Evolutionary conservation across 495 filamentous ascomycete species (phyloP), one percentile per base, ranked within the genome.

Genomic region (Recurvomyces mirabilis): DNA sequence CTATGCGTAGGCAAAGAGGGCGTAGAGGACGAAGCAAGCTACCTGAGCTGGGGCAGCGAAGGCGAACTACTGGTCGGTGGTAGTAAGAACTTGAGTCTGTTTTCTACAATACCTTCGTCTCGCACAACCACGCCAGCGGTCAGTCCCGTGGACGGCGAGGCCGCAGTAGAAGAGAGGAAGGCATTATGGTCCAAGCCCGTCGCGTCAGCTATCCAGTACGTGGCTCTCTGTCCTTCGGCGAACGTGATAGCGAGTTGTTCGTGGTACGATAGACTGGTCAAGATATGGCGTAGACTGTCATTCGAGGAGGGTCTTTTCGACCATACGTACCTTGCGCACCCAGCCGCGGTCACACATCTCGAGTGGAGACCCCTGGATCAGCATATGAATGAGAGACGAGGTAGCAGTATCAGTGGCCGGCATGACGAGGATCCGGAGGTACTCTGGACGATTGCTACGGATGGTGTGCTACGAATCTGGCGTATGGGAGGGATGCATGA

Each of bases 261-360:
- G 24, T 65, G 66, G 35, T 77, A 84, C 58, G 91, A 96, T 57
- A 73, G 81, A 30, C 67, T 96, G 17, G 77, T 89, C 37, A 99
- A 96, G 64, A 72, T 96, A 57, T 99, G 91, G 91, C 75, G 86
- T 48, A 71, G 89, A 49, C 65, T 93, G 15, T 82, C 81, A n/a
- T 94, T 85, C 60, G 85, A 84, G 47, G 83, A 89, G 53, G 82
- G 83, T 18, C 75, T 83, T 23, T 94, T 95, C 60, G 91, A 96
- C 54, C 84, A 87, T 55, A 75, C 78, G 4, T 99, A 99, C 62
- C 75, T 99, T 1, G 66, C 79, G 11, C 91, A 99, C 62, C 87
- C 87, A 1, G 67, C 72, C 36, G 65, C 80, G 0, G 76, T 99
- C 22, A 93, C 83, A 7, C 75, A 72, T 43, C 68, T 95, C 49